A percentile compares a stretch with the other conserved stretches of the same genome.
Conservation (phyloP, 129 eudicot genomes). For the Sambucus nigra region DNA sequence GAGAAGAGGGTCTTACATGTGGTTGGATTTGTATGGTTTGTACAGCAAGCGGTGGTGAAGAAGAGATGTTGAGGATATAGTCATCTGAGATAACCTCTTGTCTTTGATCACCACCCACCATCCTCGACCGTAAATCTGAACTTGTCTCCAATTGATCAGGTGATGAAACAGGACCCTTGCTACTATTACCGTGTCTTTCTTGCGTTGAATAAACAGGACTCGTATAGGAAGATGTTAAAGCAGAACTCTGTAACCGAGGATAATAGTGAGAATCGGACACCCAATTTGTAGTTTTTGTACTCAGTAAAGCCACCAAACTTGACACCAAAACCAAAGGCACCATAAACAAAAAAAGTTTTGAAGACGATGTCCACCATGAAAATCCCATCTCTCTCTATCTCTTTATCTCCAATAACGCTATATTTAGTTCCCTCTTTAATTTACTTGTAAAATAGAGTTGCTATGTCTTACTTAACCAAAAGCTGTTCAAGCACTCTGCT, state of each 20-base stretch:
- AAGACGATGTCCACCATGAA: conserved; percentile 28
- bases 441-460: too few species aligned
- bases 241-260: conserved; percentile 31
- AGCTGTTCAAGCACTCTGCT: too few species aligned
- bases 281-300: conserved; percentile 20
- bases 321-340: conserved; percentile 31
- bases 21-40: conserved; percentile 31
- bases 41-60: conserved; percentile 25
- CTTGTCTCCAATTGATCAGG: conserved; percentile 3
- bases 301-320: conserved; percentile 18
- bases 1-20: conserved; percentile 19
- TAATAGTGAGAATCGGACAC: conserved; percentile 21
- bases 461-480: too few species aligned
- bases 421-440: too few species aligned
- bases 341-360: conserved; percentile 30
- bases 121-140: conserved; percentile 11
- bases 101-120: conserved; percentile 15
- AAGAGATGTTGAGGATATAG: conserved; percentile 9
- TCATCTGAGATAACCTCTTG: conserved; percentile 23
- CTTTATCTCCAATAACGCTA: too few species aligned
- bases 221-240: conserved; percentile 9
- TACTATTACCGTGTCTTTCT: conserved; percentile 10
- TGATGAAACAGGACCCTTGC: conserved; percentile 14
- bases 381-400: conserved; percentile 15
- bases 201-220: conserved; percentile 1